Evolutionary conservation across 2,329 filamentous ascomycete genomes (phyloP), one percentile per base, ranked within the genome.

Genomic region (Exophiala calicioides): DNA sequence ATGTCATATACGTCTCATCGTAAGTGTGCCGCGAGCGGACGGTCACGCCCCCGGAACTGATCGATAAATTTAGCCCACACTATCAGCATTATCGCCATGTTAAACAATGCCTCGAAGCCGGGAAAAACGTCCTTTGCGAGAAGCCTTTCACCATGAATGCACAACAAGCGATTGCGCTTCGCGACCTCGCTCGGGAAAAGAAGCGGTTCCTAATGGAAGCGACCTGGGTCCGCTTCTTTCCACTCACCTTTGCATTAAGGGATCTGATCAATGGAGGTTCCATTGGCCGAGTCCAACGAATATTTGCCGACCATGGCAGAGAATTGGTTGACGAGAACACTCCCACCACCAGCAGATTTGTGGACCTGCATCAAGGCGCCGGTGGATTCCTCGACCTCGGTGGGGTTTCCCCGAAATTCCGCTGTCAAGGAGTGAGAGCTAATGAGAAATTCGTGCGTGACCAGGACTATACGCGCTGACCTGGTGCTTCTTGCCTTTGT

Each of bases 81-180:
- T n/a, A n/a, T n/a, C n/a, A n/a, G 12, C 90, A 95, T 72, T 90
- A 86, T 60, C 90, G 95, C 67, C 90, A 95, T 72, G 95, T 90
- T 72, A 87, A 93, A 67, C 91, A 95, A 69, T 80, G 82, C 56
- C 88, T 90, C 79, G 79, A 94, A 15, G 86, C 84, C 34, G 86
- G 88, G 60, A 95, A 95, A 76, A 78, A 91, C 61, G 88, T 95
- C 21, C 79, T 95, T 24, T 95, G 89, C 67, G 90, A 95, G 69
- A 95, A 95, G 75, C 81, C 90, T 0, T 85, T 95, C 60, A 94
- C 90, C 1, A 86, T 91, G 53, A 95, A 85, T 55, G 88, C 85
- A 2, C 74, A 80, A 7, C 89, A 95, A 69, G 75, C 86, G 19
- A 81, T 79, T 66, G 82, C 83, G 65, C 76, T 95, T 15, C 78